Base-by-base conservation (phyloP, 805 yeast species). In the Ogataea paradorogensis region DNA sequence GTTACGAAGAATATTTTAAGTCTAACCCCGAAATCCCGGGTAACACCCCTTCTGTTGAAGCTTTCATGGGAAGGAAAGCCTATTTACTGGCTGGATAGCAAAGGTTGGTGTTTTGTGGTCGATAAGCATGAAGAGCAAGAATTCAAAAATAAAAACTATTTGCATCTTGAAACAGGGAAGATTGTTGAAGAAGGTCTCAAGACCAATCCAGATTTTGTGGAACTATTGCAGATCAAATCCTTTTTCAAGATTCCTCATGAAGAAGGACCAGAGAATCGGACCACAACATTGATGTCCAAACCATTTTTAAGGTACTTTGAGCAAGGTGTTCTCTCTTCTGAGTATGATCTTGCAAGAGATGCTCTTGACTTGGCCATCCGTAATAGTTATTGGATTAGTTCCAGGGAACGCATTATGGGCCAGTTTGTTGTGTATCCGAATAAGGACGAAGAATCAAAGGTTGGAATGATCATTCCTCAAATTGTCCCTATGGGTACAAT, bases 401-500 rank as follows among this genome's bases (percentile, higher is more conserved):
- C 91, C 9, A 71, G 99, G 45, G 89, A 82, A 48, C 72, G 99
- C 42, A 88, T 93, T 23, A 72, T 66, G 64, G 76, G 76, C 14
- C 99, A 93, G 55, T 85, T 90, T 73, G 91, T 91, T 7, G 90
- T 93, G 1, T 81, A 76, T 30, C 31, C 48, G 61, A 61, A 6
- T 46, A 56, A 23, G 9, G 4, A 49, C 5, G 24, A 39, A 1
- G 30, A 51, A 4, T 38, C 41, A 8, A 47, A 47, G 3, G 52
- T 79, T 46, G 95, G 95, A 0, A 68, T 90, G 35, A 93, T 95
- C 22, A 55, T 93, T 11, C 99, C 99, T 1, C 77, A 78, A 35
- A 71, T 91, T 30, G 72, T 87, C 7, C 76, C 96, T 2, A 93
- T 93, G 96, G 99, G 99, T 1, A 95, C 99, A 0, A 81, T 93